Evolutionary conservation across 352 stramenopile genomes (phyloP), one percentile per base, ranked within the genome.

Genomic region (Phytophthora sp.): DNA sequence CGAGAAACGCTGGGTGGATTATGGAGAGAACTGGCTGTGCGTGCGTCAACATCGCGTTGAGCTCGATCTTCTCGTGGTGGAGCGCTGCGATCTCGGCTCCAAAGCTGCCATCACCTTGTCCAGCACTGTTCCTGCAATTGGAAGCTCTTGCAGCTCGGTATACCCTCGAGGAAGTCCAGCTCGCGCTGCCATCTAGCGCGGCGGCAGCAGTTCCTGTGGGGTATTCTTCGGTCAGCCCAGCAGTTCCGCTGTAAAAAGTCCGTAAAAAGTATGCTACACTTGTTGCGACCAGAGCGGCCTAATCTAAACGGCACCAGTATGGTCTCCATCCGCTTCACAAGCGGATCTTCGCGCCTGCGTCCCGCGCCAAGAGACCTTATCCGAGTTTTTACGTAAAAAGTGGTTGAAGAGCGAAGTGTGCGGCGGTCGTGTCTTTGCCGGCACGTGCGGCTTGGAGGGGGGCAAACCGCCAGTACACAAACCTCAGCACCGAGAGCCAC

Each of bases 311-410:
- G n/a, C 0, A 0, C 2, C 31, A 31, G 30, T 44, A 53, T 54
- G n/a, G n/a, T n/a, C n/a, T n/a, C n/a, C 17, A 34, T 5, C 20
- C 12, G n/a, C 45, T 13, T n/a, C 17, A 21, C 17, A 31, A 18
- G 13, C 20, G 34, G 41, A 54, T 66, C 58, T 30, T 26, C 7
- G 0, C 2, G 10, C 3, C 24, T 41, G 20, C 39, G 59, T 53
- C 59, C 59, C 15, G 20, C 13, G 6, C 9, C 9, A 57, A 58
- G 8, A 10, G 54, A 13, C 59, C 4, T 17, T 5, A 11, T 7
- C 10, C 7, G 17, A 21, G 21, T 71, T 62, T 71, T 71, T 71
- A 71, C 60, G 65, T 77, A 72, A 71, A 69, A 73, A 73, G 34
- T 60, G 23, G 2, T 5, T n/a, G n/a, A n/a, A n/a, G 28, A 34